Base-by-base conservation (phyloP, 2,329 filamentous ascomycete species). In the Stagonosporopsis rhizophila region DNA sequence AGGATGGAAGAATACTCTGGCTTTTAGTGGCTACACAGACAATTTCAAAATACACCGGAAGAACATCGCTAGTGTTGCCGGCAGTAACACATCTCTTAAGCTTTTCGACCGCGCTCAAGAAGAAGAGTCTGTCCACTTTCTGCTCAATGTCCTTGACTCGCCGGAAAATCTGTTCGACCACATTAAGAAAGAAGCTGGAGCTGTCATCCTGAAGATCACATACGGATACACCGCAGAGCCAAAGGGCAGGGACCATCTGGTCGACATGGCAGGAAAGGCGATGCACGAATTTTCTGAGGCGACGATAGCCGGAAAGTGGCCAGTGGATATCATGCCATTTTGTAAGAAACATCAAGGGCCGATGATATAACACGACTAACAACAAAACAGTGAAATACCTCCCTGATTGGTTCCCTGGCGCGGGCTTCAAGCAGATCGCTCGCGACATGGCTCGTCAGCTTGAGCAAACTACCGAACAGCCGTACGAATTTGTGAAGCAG, bases 321-420 rank as follows among this genome's bases (percentile, higher is more conserved):
- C 76, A 2, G 81, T 83, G 3, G 81, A 83, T 52, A 64, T 80
- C 3, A 61, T 83, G 8, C 81, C 81, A 1, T 75, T 75, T 38
- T 60, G 79, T 73, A 64, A 74, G 68, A 7, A 2, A 20, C 12
- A 5, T 8, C 7, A 6, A 2, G 9, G 22, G 41, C n/a, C 12
- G 19, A 4, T 11, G 4, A 30, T 15, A 9, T 6, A 17, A 11
- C 4, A 2, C 4, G 9, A 14, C 52, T 48, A 37, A 52, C 28
- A 12, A 1, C 2, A 4, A 9, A 4, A 32, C n/a, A 70, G 74
- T 80, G 40, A 70, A 65, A 66, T 70, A 78, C 52, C 47, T 82
- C 0, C 81, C 81, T 0, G 73, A 79, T 3, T 82, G 80, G 78
- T 66, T 78, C 15, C 81, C 80, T 3, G 81, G 81, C 1, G 71